Evolutionary conservation across 2,329 filamentous ascomycete genomes (phyloP), one percentile per base, ranked within the genome.

Genomic region (Rhynchosporium graminicola): DNA sequence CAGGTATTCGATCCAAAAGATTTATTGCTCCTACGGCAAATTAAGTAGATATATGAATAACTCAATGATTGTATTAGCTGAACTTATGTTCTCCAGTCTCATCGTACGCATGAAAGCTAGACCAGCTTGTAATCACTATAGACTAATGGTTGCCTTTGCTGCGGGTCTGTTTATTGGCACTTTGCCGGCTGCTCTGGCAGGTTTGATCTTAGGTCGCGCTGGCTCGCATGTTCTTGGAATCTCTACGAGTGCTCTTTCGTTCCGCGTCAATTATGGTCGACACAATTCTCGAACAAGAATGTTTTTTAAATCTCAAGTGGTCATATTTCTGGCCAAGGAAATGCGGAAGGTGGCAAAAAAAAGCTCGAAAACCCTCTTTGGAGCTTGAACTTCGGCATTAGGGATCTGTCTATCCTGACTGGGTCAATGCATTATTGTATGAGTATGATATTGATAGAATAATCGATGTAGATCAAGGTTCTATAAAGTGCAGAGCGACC

Each of bases 231-330:
- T 84, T 26, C 83, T 89, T 54, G 85, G 90, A 50, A 94, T 94
- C 80, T 93, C 48, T 83, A 94, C 0, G 90, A 90, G 46, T 89
- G 87, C 2, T 84, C 86, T 1, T 94, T 94, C 70, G 90, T 94
- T 0, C 90, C 90, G 12, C 96, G 92, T 75, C 92, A 96, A 74
- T 93, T 96, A 6, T 97, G 92, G 91, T 91, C 89, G 9, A 97
- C 92, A 0, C 91, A 88, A 0, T 97, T 96, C 80, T 97, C 92
- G 74, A 92, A 97, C 78, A 95, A 93, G 79, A 95, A 93, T 71
- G 83, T 97, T 31, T 89, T 97, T 20, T 93, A 93, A 54, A 93
- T 91, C 5, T 91, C 92, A 65, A 97, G 97, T 73, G 89, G 91
- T 2, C 77, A 97, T 20, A 88, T 92, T 1, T 93, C 87, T 47